Conservation (phyloP, 2,329 filamentous ascomycete genomes). For the Pezicula neosporulosa region DNA sequence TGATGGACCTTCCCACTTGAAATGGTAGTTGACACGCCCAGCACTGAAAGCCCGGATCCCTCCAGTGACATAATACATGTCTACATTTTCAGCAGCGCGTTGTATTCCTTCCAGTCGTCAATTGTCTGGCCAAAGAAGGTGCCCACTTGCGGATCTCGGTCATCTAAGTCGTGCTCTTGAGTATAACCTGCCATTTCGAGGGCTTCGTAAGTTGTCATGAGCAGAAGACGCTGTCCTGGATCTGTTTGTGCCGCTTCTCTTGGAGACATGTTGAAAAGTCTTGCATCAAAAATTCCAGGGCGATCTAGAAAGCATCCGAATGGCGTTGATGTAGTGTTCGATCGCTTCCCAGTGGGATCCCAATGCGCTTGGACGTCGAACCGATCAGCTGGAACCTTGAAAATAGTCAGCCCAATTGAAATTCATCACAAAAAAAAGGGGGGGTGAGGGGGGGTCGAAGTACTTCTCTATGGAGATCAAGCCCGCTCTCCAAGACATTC, state of each 20-base stretch:
- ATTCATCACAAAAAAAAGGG: no score
- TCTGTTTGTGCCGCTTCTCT: constrained; percentile 75
- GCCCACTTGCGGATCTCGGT: constrained; percentile 59
- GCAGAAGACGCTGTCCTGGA: constrained; percentile 70
- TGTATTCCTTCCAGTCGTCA: constrained; percentile 7
- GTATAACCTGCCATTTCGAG: constrained; percentile 73
- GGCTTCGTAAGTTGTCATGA: constrained; percentile 74
- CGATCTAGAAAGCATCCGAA: constrained; percentile 70
- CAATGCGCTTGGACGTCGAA: constrained; percentile 68
- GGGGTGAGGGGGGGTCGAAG: constrained; percentile 10
- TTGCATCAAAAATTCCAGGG: constrained; percentile 69
- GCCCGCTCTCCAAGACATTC: constrained; percentile 55
- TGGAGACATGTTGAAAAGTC: constrained; percentile 82
- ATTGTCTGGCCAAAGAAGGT: constrained; percentile 6
- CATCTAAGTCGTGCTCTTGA: constrained; percentile 75
- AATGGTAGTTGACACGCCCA: constrained; percentile 71
- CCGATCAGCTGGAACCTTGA: constrained; percentile 53
- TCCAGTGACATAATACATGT: constrained; percentile 43
- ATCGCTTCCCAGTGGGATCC: constrained; percentile 65
- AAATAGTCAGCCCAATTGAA: no score
- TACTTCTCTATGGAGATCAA: constrained; percentile 57
- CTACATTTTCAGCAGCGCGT: constrained; percentile 4
- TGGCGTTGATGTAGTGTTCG: constrained; percentile 71
- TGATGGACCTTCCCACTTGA: constrained; percentile 71
- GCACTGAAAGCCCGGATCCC: constrained; percentile 38